Base-by-base conservation (phyloP, 2,329 filamentous ascomycete genomes). In the Dryadomyces quercivorus region DNA sequence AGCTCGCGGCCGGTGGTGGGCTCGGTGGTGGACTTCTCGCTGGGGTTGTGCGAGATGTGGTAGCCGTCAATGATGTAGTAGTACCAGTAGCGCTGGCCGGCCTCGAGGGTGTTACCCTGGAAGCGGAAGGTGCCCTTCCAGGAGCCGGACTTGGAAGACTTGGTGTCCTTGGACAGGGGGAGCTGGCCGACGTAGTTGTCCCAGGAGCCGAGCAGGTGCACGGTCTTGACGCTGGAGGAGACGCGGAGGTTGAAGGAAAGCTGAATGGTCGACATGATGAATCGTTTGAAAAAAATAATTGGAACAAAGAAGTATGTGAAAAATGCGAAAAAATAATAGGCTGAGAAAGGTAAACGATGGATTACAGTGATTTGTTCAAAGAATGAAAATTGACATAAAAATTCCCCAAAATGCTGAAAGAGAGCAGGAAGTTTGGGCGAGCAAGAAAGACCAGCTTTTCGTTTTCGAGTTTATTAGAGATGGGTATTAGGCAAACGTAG, bases 51-150 rank as follows among this genome's bases (percentile, higher is more conserved):
- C 59, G 91, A 91, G 70, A 95, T 86, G 72, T 96, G 91, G 82
- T 96, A 96, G 64, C 93, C 93, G 71, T 98, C 93, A 71, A 97
- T 93, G 83, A 97, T 96, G 80, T 96, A 98, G 83, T 98, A 98
- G 84, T 97, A 98, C 93, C 93, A 98, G 83, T 97, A 97, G 69
- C 92, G 85, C 69, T 88, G 84, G 69, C 92, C 90, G 64, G 88
- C 78, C 76, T 92, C 84, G 64, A 97, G 81, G 57, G 88, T 92
- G 59, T 82, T 74, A 68, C 85, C 86, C 74, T 93, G 87, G 76
- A 98, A 96, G 75, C 89, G 86, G 78, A 98, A 96, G 66, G 89
- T 94, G 67, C 92, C 93, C 70, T 91, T 88, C 90, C 92, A 97
- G 63, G 86, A 86, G 67, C 90, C 90, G 55, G 86, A 82, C 78